Conservation (phyloP, 192 early-diverging fungal genomes). For the Dispira parvispora region DNA sequence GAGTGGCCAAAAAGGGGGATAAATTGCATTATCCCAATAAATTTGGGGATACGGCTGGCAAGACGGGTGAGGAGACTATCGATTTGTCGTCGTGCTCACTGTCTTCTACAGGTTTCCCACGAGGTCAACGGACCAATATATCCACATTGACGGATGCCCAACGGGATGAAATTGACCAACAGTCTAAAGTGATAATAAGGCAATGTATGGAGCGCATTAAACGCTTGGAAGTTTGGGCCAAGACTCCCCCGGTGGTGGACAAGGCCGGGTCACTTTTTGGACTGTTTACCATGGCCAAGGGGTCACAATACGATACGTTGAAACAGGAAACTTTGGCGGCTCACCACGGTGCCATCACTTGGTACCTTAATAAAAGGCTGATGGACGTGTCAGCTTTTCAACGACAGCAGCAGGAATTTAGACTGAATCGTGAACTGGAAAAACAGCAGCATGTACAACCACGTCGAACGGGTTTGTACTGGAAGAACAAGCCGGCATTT, state of each 20-base stretch:
- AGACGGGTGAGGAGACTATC: too few species aligned
- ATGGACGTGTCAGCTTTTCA: constrained; percentile 47
- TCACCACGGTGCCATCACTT: constrained; percentile 47
- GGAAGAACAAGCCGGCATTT: background rate
- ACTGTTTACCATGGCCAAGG: constrained; percentile 23
- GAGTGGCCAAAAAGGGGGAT: too few species aligned
- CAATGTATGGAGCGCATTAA: constrained; percentile 39
- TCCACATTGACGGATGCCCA: constrained; percentile 33
- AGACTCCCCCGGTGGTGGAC: constrained; percentile 14
- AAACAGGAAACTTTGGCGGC: constrained; percentile 39
- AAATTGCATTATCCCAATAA: too few species aligned
- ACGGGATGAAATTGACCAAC: constrained; percentile 49
- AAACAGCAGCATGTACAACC: constrained; percentile 31
- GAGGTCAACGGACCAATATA: background rate
- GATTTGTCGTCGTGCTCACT: too few species aligned
- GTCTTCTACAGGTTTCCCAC: too few species aligned
- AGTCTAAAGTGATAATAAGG: constrained; percentile 36
- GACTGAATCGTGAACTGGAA: constrained; percentile 45
- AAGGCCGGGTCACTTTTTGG: constrained; percentile 20
- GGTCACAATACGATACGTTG: constrained; percentile 18
- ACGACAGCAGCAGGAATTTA: constrained; percentile 49
- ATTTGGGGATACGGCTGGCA: too few species aligned
- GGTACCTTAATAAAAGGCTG: constrained; percentile 47
- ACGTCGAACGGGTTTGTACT: constrained; percentile 7
- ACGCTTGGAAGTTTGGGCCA: constrained; percentile 32